A percentile compares a stretch with the other conserved stretches of the same genome.
Evolutionary conservation across 371 early-diverging fungal genomes (phyloP).

Genomic region (Capillidium rhysosporum): DNA sequence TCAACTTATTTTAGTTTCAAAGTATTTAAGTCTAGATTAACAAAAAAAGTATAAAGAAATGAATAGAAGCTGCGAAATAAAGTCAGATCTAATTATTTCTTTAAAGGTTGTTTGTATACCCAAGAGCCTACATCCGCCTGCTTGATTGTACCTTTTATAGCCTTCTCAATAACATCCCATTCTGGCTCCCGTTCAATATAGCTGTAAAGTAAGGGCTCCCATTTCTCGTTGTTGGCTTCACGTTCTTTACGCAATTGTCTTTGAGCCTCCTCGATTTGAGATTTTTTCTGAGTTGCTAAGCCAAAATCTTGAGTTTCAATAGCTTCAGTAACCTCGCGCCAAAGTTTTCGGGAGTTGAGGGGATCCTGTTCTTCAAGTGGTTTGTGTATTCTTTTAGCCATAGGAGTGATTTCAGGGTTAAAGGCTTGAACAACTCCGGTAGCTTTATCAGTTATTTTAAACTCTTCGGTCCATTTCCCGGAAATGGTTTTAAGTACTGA

Average conservation of each 20-base stretch:
- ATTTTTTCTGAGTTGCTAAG: conserved; percentile 43
- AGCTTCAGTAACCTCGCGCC: conserved; percentile 48
- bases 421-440: neutral
- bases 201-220: conserved; percentile 28
- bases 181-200: conserved; percentile 19
- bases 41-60: no score
- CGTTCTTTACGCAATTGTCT: conserved; percentile 44
- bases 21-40: no score
- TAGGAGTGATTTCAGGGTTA: conserved; percentile 11
- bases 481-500: conserved; percentile 1
- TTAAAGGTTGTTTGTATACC: neutral
- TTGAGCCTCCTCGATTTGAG: conserved; percentile 50
- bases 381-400: conserved; percentile 19
- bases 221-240: conserved; percentile 26
- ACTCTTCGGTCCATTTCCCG: conserved; percentile 8
- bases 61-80: no score
- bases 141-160: neutral
- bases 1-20: no score
- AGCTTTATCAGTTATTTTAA: neutral
- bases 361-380: conserved; percentile 33
- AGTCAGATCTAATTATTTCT: no score
- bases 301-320: conserved; percentile 38
- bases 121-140: conserved; percentile 1
- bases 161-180: no score
- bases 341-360: conserved; percentile 50